Base-by-base conservation (phyloP, 306 rosid species). In the Vigna angularis region DNA sequence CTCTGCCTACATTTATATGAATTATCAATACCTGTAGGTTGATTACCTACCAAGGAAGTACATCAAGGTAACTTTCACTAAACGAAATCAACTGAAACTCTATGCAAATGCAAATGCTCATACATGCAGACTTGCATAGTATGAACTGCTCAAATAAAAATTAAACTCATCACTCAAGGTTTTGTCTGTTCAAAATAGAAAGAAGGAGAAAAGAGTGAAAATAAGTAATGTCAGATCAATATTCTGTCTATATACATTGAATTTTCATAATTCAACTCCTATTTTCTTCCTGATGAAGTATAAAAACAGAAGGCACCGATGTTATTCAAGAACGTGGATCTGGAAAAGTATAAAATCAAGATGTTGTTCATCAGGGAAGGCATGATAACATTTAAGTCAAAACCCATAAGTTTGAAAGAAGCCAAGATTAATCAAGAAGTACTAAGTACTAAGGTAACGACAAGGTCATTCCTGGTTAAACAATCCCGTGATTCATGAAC, bases 251-350 rank as follows among this genome's bases (percentile, higher is more conserved):
- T n/a, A 48, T 28, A 55, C 59, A 28, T 14, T 3, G 8, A 14
- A 42, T n/a, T 9, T 53, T 42, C 32, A 56, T 32, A 7, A 63
- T 34, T 49, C 65, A 26, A 3, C 56, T 66, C 45, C 61, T 63
- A 57, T 47, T 73, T 80, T 28, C 44, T 66, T 44, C 26, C 53
- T 11, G 24, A 18, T 16, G 30, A 58, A 58, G 16, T 65, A 48
- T 14, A 47, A 48, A 6, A 13, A 38, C 11, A 50, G 7, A 40
- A 65, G 70, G 47, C 30, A 55, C 40, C 16, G 40, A 65, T 15
- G 53, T 42, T 14, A 11, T 73, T 53, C 49, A 44, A 49, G 24
- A 80, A n/a, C 42, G 48, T 42, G 3, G 52, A 64, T 14, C 47
- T n/a, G 28, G 28, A 28, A 42, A 52, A 59, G 15, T 55, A 11